These are phyloP conservation scores for Vinca minor DNA, from an alignment of 257 asterid species.

Conservation along the genomic window DNA sequence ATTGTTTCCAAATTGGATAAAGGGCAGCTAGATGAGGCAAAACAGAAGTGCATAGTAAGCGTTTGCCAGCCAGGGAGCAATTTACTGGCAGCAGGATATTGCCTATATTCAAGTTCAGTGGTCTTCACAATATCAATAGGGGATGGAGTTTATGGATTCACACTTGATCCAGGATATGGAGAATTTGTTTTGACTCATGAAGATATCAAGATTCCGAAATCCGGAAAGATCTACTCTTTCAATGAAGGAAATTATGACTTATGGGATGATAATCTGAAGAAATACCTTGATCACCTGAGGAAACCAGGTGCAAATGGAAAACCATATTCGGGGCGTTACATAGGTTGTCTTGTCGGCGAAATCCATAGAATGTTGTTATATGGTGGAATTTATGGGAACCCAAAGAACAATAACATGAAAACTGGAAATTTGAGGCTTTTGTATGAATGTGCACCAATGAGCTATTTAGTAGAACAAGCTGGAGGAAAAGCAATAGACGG, in stretches of 20 bases:
- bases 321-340: constrained; percentile 66
- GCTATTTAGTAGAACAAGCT: constrained; percentile 69
- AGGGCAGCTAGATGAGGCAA: constrained; percentile 53
- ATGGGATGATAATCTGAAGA: constrained; percentile 61
- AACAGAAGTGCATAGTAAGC: constrained; percentile 54
- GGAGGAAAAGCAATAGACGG: constrained; percentile 79
- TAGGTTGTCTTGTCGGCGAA: constrained; percentile 80
- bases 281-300: constrained; percentile 60
- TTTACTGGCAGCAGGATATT: constrained; percentile 76
- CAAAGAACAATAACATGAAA: constrained; percentile 52
- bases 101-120: constrained; percentile 70
- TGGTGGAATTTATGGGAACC: constrained; percentile 81
- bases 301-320: constrained; percentile 64
- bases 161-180: constrained; percentile 58
- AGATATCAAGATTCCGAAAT: constrained; percentile 54
- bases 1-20: not conserved
- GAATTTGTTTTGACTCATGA: constrained; percentile 72
- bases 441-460: constrained; percentile 91
- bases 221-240: constrained; percentile 62
- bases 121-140: constrained; percentile 68
- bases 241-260: constrained; percentile 81
- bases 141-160: constrained; percentile 54
- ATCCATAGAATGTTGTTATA: constrained; percentile 58
- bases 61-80: constrained; percentile 92
- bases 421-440: constrained; percentile 63